Evolutionary conservation across 164 flowering plant species (phyloP), one percentile per base, ranked within the genome.

Genomic region (Aristolochia californica): DNA sequence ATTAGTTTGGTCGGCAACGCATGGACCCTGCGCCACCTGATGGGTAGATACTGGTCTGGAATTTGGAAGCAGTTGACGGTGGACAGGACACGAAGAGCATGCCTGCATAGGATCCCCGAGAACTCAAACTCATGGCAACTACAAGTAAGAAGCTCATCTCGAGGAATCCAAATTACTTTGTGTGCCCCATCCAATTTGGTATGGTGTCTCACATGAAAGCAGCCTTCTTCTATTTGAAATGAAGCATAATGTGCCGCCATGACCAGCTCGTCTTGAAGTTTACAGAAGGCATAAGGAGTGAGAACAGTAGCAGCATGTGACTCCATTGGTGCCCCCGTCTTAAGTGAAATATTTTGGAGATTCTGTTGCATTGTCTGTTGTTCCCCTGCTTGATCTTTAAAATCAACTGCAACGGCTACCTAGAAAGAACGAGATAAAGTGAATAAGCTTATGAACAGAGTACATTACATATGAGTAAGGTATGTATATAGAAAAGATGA

Each of bases 321-420:
- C 72, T 91, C 96, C 98, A 88, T 88, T 4, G 98, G 98, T 2
- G 98, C 89, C 17, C 96, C 95, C 15, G 96, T 91, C 72, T 91
- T 91, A 30, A 91, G 75, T 74, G 81, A 75, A 45, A 88, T 83
- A 68, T 86, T 91, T 66, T 91, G 98, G 44, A 88, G 81, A 73
- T 91, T 91, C 72, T 88, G 96, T 67, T 88, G 95, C 98, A 88
- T 91, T 45, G 88, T 86, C 60, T 86, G 94, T 50, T 86, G 96
- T 65, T 91, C 98, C 60, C 89, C 91, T 22, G 95, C 78, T 74
- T 87, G 95, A 70, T 91, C 97, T 78, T 79, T 87, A 53, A 87
- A 91, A 66, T 91, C 97, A 43, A 84, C 79, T 12, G 91, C 84
- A 59, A 77, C 83, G 53, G 97, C 94, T 15, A 84, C 95, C 97